Conservation (phyloP, 768 basidiomycete genomes). For the Rhizopogon vesiculosus region DNA sequence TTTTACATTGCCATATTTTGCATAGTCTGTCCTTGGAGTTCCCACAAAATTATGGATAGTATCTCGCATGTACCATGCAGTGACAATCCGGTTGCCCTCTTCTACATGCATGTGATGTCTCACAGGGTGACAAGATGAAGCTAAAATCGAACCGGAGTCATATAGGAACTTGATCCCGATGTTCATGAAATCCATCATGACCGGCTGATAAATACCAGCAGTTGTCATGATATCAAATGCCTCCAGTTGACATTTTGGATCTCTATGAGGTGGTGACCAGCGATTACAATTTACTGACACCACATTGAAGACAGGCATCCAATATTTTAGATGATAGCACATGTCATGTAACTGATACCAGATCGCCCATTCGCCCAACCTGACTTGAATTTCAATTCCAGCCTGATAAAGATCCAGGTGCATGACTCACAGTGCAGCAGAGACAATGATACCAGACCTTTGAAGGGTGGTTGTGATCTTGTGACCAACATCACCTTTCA, state of each 20-base stretch:
- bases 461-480: background rate
- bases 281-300: background rate
- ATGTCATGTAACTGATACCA: background rate
- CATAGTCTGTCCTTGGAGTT: too few relatives aligned
- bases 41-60: background rate
- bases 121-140: background rate
- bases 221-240: background rate
- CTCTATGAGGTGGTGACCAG: background rate
- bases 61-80: background rate
- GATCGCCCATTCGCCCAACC: background rate
- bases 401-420: background rate
- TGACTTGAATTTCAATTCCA: background rate
- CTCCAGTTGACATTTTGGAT: background rate
- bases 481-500: background rate
- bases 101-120: background rate
- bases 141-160: background rate
- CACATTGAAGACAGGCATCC: background rate
- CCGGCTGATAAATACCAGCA: background rate
- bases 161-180: background rate
- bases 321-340: background rate
- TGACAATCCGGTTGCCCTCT: background rate
- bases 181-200: background rate
- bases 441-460: background rate
- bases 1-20: too few relatives aligned
- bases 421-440: background rate